Percentiles rank a stretch among this genome's conserved stretches.
Conservation (phyloP, 352 stramenopile genomes). For the Globisporangium nagaii region DNA sequence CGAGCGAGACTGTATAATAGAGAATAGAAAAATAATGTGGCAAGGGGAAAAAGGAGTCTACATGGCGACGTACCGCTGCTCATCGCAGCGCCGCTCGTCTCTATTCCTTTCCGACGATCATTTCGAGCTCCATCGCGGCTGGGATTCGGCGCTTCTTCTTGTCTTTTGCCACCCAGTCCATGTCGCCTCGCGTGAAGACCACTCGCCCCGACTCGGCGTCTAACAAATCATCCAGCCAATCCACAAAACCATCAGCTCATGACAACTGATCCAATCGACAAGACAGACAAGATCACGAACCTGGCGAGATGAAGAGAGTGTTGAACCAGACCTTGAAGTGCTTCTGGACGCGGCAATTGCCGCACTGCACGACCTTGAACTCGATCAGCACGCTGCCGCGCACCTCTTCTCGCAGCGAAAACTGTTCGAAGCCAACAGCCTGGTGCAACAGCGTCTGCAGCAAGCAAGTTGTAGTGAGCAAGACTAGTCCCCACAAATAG, state of each 20-base stretch:
- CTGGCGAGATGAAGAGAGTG: slow-evolving; percentile 36
- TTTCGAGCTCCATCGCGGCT: slow-evolving; percentile 58
- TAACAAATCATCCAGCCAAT: slow-evolving; percentile 1
- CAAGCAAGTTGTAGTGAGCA: too few relatives aligned
- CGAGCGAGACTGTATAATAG: too few relatives aligned
- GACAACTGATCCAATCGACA: too few relatives aligned
- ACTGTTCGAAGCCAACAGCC: slow-evolving; percentile 42
- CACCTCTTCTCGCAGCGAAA: slow-evolving; percentile 36
- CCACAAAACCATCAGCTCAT: not conserved
- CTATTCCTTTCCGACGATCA: slow-evolving; percentile 19
- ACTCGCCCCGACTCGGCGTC: slow-evolving; percentile 30
- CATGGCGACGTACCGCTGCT: too few relatives aligned
- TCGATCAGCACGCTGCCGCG: slow-evolving; percentile 54
- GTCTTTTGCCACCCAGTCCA: slow-evolving; percentile 64
- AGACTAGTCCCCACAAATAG: too few relatives aligned
- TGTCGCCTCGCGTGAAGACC: slow-evolving; percentile 37
- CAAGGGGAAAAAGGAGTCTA: too few relatives aligned
- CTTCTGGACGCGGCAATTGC: slow-evolving; percentile 40
- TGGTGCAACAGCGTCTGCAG: slow-evolving; percentile 32
- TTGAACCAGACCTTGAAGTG: slow-evolving; percentile 78
- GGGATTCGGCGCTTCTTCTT: slow-evolving; percentile 56
- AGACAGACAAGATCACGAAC: slow-evolving; percentile 13
- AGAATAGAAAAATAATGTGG: too few relatives aligned
- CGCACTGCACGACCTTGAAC: slow-evolving; percentile 35
- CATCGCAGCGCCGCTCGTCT: not conserved